Conservation (phyloP, 768 basidiomycete genomes). For the Lepiota venenata region DNA sequence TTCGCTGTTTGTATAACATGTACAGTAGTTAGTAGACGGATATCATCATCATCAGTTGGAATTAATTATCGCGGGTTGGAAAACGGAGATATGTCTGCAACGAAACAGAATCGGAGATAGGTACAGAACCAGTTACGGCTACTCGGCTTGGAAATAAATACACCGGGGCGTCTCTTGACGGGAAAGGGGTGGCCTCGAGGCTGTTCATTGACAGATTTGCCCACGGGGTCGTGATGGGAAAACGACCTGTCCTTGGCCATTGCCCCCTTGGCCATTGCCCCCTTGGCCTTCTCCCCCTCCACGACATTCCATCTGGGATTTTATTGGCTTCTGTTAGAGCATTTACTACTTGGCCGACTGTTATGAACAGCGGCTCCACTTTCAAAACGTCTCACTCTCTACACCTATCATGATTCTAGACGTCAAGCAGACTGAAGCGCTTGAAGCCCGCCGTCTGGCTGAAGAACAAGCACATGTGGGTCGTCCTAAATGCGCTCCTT, state of each 20-base stretch:
- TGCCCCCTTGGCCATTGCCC: no score
- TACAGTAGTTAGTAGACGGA: neutral
- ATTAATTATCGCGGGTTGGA: neutral
- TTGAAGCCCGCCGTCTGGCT: slow-evolving; percentile 20
- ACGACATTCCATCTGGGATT: neutral
- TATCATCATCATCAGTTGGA: no score
- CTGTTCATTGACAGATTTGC: neutral
- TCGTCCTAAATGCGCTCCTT: neutral
- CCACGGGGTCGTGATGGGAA: slow-evolving; percentile 5
- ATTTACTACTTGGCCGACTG: neutral
- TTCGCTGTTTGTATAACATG: neutral
- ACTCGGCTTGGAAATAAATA: no score
- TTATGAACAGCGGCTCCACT: slow-evolving; percentile 3
- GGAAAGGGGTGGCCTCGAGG: neutral
- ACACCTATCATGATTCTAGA: slow-evolving; percentile 21
- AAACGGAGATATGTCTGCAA: neutral
- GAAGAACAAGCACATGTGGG: slow-evolving; percentile 23
- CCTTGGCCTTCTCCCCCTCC: neutral
- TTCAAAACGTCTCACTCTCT: neutral
- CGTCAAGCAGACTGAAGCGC: slow-evolving; percentile 25
- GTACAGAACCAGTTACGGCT: no score
- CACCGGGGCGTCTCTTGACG: no score
- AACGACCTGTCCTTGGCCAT: neutral
- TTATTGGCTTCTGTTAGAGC: neutral
- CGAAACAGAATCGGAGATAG: no score